Evolutionary conservation across 371 early-diverging fungal species (phyloP), one percentile per base, ranked within the genome.

Genomic region (Sporodiniella umbellata): DNA sequence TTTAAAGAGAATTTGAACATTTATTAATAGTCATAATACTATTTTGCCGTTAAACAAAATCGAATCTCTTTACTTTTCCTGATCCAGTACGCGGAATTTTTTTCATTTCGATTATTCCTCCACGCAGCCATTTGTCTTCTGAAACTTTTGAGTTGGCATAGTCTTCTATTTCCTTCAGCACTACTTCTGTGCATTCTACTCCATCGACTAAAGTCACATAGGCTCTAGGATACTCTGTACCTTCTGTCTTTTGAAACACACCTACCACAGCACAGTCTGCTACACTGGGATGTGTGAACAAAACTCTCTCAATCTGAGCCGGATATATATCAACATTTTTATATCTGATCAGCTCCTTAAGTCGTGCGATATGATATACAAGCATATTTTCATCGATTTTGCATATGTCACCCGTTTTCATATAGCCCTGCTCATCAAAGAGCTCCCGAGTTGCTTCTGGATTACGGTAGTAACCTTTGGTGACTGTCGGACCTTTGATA

Each of bases 341-440:
- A 60, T 81, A 86, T 59, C 64, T 81, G 54, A 89, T 87, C 52
- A 89, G 64, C 51, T 89, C 89, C 66, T 89, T 89, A 15, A 80
- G 55, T 8, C 89, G 80, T 56, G 86, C 87, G 6, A 76, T 76
- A 23, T 86, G 72, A 49, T 60, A 79, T 40, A 88, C 76, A 45
- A 67, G 56, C 1, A 75, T 78, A 4, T 78, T 69, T 56, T 3
- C 80, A 79, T 25, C 82, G 30, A 28, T 10, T 28, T 28, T 28
- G 10, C 30, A 28, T 4, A 28, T 28, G 30, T 40, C 5, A 54
- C 49, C 53, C 84, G 82, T 90, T 90, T 12, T 88, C 64, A 60
- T 88, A 90, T 5, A 92, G 87, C 0, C 94, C 89, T 25, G 85
- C 80, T 38, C 92, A 43, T 69, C 90, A 83, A 39, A 93, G 66